Percentiles rank a stretch among this genome's conserved stretches.
phyloP scores from a whole-genome alignment of 768 basidiomycete species.

The Amanita rimosa region DNA sequence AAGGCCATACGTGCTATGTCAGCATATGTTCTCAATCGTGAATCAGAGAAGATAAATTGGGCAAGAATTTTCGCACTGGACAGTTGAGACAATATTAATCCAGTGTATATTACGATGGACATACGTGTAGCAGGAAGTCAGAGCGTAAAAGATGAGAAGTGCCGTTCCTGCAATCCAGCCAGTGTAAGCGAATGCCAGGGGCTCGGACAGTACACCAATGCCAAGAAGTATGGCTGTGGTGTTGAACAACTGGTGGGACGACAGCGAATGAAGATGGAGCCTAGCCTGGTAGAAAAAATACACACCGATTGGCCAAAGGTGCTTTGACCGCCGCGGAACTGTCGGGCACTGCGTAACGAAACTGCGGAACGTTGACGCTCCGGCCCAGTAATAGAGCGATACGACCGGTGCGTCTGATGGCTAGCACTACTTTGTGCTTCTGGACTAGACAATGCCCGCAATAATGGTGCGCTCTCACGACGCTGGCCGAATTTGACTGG shows the following conservation, averaged over 20 bases:
- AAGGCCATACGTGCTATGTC: conserved; percentile 89
- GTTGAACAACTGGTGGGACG: conserved; percentile 62
- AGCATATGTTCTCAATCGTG: conserved; percentile 67
- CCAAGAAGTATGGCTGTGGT: conserved; percentile 79
- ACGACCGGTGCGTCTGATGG: conserved; percentile 5
- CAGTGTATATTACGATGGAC: conserved; percentile 17
- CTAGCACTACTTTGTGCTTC: neutral
- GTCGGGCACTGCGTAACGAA: conserved; percentile 18
- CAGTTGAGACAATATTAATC: neutral
- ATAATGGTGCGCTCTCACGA: conserved; percentile 26
- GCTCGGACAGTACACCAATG: conserved; percentile 83
- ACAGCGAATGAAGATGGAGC: conserved; percentile 3
- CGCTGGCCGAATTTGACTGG: neutral
- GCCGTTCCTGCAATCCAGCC: conserved; percentile 78
- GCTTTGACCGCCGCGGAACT: conserved; percentile 41
- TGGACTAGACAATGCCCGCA: conserved; percentile 11
- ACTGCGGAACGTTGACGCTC: conserved; percentile 22
- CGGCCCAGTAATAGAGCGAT: conserved; percentile 10
- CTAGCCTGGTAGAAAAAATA: neutral
- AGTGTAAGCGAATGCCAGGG: conserved; percentile 83
- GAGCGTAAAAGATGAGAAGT: conserved; percentile 67
- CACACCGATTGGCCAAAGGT: conserved; percentile 67
- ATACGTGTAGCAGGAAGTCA: conserved; percentile 83
- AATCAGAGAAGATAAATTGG: conserved; percentile 58
- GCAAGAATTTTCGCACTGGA: conserved; percentile 81